These are phyloP conservation scores for Geotrichum macrosporum DNA, from an alignment of 1,139 yeast genomes.

Conservation along the genomic window DNA sequence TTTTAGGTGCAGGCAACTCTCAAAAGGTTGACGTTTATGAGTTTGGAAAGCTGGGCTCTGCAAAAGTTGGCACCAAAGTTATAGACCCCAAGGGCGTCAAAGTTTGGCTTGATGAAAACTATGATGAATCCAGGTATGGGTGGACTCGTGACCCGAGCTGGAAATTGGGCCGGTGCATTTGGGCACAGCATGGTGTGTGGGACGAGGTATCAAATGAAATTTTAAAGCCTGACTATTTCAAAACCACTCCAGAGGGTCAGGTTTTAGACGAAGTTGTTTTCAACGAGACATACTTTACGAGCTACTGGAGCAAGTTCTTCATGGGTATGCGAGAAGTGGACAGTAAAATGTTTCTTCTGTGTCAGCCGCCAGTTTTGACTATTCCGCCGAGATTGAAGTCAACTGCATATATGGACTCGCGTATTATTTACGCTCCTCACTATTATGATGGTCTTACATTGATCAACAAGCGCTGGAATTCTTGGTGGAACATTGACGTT, in stretches of 20 bases:
- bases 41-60: conserved; percentile 66
- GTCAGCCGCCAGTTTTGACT: conserved; percentile 81
- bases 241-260: conserved; percentile 35
- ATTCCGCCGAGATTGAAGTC: conserved; percentile 63
- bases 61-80: conserved; percentile 11
- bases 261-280: conserved; percentile 49
- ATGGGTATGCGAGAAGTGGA: conserved; percentile 37
- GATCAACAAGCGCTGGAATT: conserved; percentile 75
- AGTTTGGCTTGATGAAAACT: conserved; percentile 56
- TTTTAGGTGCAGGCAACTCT: conserved; percentile 66
- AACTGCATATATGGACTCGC: conserved; percentile 32
- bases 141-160: conserved; percentile 63
- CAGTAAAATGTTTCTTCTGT: conserved; percentile 47
- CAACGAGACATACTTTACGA: conserved; percentile 57
- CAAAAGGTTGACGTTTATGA: conserved; percentile 61
- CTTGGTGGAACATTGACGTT: conserved; percentile 67
- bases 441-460: conserved; percentile 90
- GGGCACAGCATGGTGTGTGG: conserved; percentile 80
- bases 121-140: conserved; percentile 56
- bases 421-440: conserved; percentile 62
- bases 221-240: conserved; percentile 48
- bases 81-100: conserved; percentile 61
- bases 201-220: conserved; percentile 39
- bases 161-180: conserved; percentile 71
- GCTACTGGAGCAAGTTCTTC: conserved; percentile 51